Conservation (phyloP, 148 eudicot species). For the Simmondsia chinensis region DNA sequence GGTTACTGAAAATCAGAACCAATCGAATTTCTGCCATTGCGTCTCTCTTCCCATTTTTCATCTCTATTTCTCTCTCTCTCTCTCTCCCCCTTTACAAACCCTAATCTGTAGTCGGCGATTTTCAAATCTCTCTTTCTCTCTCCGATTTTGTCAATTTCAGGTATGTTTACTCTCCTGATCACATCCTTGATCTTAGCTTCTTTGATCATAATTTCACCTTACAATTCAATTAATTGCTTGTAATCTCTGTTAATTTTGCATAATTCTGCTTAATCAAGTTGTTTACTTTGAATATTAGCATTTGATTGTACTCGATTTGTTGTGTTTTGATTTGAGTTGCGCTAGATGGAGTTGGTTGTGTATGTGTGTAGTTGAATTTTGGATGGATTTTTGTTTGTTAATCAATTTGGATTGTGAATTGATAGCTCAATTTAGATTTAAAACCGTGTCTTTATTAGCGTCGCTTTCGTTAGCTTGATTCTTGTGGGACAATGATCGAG, state of each 20-base stretch:
- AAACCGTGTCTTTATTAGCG: constrained; percentile 3
- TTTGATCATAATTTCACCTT: constrained; percentile 9
- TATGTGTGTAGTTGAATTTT: constrained; percentile 3
- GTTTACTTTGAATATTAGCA: constrained; percentile 12
- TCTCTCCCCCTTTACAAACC: constrained; percentile 35
- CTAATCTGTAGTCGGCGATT: constrained; percentile 34
- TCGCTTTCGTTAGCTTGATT: constrained; percentile 1
- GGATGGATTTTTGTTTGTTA: neutral
- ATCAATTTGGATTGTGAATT: neutral
- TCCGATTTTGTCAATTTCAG: constrained; percentile 25
- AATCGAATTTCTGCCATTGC: too few relatives aligned
- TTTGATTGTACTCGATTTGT: constrained; percentile 2
- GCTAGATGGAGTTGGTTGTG: too few relatives aligned
- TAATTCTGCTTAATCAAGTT: constrained; percentile 20
- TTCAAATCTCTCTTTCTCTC: constrained; percentile 7
- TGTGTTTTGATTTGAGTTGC: constrained; percentile 1
- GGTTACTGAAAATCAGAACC: too few relatives aligned
- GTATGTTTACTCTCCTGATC: constrained; percentile 30
- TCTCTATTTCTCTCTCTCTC: constrained; percentile 13
- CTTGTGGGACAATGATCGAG: neutral
- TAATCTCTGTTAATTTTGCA: constrained; percentile 13
- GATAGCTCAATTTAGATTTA: constrained; percentile 8
- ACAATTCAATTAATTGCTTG: constrained; percentile 3
- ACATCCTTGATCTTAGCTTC: constrained; percentile 18
- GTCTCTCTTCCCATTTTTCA: too few relatives aligned